Conservation (phyloP, 352 stramenopile genomes). For the Pythium sukuiense region DNA sequence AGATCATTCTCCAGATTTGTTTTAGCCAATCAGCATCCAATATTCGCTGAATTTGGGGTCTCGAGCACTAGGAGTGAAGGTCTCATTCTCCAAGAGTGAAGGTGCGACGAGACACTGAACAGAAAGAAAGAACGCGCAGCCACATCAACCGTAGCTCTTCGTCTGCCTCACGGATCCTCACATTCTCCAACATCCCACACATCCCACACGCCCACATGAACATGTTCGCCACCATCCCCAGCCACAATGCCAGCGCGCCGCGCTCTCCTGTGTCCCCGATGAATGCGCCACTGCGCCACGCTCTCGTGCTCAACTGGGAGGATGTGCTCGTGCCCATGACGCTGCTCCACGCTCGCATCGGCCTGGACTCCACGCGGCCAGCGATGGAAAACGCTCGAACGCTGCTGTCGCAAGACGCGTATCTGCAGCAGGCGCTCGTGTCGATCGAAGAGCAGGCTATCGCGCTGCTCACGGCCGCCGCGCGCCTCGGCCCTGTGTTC, state of each 20-base stretch:
- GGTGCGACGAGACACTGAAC: slow-evolving; percentile 7
- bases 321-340: slow-evolving; percentile 54
- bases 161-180: not conserved
- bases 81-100: slow-evolving; percentile 20
- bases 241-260: slow-evolving; percentile 12
- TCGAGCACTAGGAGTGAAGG: slow-evolving; percentile 11
- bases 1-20: not conserved
- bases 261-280: not conserved
- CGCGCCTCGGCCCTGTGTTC: slow-evolving; percentile 45
- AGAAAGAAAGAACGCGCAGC: slow-evolving; percentile 5
- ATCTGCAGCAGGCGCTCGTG: slow-evolving; percentile 51
- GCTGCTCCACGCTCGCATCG: slow-evolving; percentile 40
- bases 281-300: slow-evolving; percentile 20
- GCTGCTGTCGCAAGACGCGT: slow-evolving; percentile 35
- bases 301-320: slow-evolving; percentile 58
- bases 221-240: slow-evolving; percentile 26
- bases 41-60: slow-evolving; percentile 11
- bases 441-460: slow-evolving; percentile 58
- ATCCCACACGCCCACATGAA: not conserved
- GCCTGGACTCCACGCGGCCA: slow-evolving; percentile 36
- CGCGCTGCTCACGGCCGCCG: slow-evolving; percentile 38
- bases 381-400: slow-evolving; percentile 35
- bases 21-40: slow-evolving; percentile 15
- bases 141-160: not conserved
- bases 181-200: slow-evolving; percentile 14